phyloP scores from a whole-genome alignment of 129 eudicot genomes.

The Calendula officinalis region DNA sequence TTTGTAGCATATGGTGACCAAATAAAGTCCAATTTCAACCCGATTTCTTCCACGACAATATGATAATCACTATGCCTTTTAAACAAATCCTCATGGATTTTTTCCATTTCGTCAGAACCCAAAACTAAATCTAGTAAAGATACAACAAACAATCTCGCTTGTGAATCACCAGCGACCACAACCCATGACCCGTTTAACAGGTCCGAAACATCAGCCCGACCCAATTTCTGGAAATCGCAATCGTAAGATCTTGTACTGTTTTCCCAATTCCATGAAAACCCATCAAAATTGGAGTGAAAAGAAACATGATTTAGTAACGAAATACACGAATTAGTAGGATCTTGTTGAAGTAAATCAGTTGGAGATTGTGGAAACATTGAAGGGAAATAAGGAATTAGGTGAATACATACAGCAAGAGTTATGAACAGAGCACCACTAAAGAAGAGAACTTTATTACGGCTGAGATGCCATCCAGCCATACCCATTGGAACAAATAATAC shows the following conservation, averaged over 20 bases:
- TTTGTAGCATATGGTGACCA: conserved; percentile 85
- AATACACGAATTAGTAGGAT: conserved; percentile 39
- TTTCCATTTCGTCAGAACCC: conserved; percentile 52
- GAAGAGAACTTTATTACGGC: conserved; percentile 91
- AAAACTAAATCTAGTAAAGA: conserved; percentile 69
- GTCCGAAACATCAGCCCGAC: conserved; percentile 64
- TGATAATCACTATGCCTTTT: conserved; percentile 92
- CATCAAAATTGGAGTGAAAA: conserved; percentile 25
- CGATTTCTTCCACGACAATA: conserved; percentile 55
- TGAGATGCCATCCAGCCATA: conserved; percentile 97
- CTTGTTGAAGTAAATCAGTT: neutral
- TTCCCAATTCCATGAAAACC: conserved; percentile 59
- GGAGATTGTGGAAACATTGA: conserved; percentile 36
- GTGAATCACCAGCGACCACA: conserved; percentile 95
- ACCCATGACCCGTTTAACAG: conserved; percentile 94
- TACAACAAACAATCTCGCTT: conserved; percentile 68
- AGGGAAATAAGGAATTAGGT: conserved; percentile 80
- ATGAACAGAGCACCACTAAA: conserved; percentile 90
- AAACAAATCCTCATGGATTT: conserved; percentile 69
- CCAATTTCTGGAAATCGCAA: conserved; percentile 71
- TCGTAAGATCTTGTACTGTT: conserved; percentile 18
- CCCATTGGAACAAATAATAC: conserved; percentile 94
- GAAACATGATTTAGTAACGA: conserved; percentile 44
- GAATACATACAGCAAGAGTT: conserved; percentile 87
- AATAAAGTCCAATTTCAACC: conserved; percentile 77